Base-by-base conservation (phyloP, 257 asterid genomes). In the Fraxinus cuspidata region DNA sequence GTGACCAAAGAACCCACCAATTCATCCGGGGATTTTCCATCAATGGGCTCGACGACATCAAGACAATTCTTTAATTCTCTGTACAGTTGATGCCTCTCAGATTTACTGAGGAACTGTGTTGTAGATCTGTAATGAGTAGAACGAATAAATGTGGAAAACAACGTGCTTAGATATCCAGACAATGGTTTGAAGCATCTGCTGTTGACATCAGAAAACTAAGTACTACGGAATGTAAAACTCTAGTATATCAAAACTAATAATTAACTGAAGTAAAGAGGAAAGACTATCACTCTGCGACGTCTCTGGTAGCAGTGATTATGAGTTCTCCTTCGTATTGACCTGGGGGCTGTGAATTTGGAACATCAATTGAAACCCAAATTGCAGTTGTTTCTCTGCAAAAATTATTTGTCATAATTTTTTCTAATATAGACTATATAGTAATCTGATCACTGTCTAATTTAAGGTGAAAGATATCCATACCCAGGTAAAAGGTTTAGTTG, bases 251-350 rank as follows among this genome's bases (percentile, higher is more conserved):
- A 77, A 74, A 73, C 70, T 51, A 81, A 38, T 82, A 81, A 72
- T 79, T 79, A 77, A 85, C 78, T 79, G 73, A 71, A 83, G 81
- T 69, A 81, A 73, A 82, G 81, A 74, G 92, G 83, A 78, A 76
- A 83, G 91, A 83, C 76, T 40, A 83, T 92, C 86, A 93, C 99
- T 87, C 94, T 87, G 95, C 49, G 60, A 90, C 94, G 83, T 88
- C 87, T 87, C 89, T 89, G 79, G 83, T 81, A 77, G 99, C 98
- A 64, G 96, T 90, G 79, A 96, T 83, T 76, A 90, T 84, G 76
- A 96, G 44, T 82, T 93, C 99, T 82, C 97, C 99, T 80, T 92
- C 99, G 80, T 96, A 96, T 81, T 90, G 98, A 75, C 98, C 99
- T 23, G 98, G 97, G 77, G 96, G 90, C 78, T 93, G 99, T 70